Percentiles rank a stretch among this genome's conserved stretches.
Evolutionary conservation across 805 yeast species (phyloP).

Genomic region (Lachancea fermentati): DNA sequence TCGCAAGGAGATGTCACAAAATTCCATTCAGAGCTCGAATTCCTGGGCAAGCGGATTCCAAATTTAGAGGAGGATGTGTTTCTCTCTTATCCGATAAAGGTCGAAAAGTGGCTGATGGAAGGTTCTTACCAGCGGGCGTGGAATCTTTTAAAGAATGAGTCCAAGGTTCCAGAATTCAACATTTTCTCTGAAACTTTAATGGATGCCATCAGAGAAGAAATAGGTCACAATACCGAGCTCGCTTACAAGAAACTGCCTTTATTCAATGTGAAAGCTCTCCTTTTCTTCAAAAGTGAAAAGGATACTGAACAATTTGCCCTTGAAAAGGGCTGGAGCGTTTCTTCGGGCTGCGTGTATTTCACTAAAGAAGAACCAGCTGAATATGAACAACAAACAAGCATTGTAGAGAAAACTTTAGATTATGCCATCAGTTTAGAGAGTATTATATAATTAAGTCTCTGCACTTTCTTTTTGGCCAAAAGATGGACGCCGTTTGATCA

Average conservation of each 20-base stretch:
- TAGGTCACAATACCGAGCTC: constrained; percentile 74
- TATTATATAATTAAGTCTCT: constrained; percentile 48
- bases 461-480: background rate
- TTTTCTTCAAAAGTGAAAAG: constrained; percentile 60
- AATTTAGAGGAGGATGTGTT: constrained; percentile 59
- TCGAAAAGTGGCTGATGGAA: constrained; percentile 93
- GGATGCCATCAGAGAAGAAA: constrained; percentile 77
- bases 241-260: constrained; percentile 74
- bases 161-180: constrained; percentile 61
- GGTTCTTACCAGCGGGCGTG: constrained; percentile 93
- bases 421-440: constrained; percentile 92
- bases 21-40: constrained; percentile 87
- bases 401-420: constrained; percentile 67
- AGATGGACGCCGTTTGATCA: no score
- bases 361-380: constrained; percentile 28
- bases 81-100: constrained; percentile 76
- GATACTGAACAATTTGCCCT: constrained; percentile 50
- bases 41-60: constrained; percentile 44
- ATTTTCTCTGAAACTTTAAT: constrained; percentile 72
- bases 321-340: constrained; percentile 53
- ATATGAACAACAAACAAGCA: constrained; percentile 36
- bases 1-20: constrained; percentile 80
- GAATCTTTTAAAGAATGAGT: constrained; percentile 48
- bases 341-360: constrained; percentile 46
- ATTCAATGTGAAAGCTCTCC: constrained; percentile 72